Base-by-base conservation (phyloP, 108 stramenopile species). In the Asterionellopsis glacialis region DNA sequence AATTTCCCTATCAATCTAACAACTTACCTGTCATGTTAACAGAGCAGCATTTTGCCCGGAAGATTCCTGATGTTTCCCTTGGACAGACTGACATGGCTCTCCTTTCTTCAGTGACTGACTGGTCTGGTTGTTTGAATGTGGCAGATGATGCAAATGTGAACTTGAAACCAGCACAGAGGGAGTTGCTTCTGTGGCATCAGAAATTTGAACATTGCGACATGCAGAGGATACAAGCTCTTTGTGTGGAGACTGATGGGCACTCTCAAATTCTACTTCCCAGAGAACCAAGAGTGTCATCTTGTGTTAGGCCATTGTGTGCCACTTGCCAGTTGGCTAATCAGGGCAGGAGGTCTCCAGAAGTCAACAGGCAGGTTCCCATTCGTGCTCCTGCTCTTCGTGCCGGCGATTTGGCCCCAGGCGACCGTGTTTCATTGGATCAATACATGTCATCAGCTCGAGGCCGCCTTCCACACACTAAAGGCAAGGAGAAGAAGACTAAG, bases 401-500 rank as follows among this genome's bases (percentile, higher is more conserved):
- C 0, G 50, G 56, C 24, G 38, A n/a, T 0, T 24, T 65, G 0
- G 2, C 0, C 5, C 77, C 77, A 0, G 84, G 84, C 0, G 67
- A 78, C 0, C 40, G 61, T 13, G 55, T 85, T 0, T 67, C 65
- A 3, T 47, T 62, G 22, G 84, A 85, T 55, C 72, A 81, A 0
- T 78, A 62, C 38, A 26, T 45, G 0, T 78, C 65, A 11, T 22
- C 58, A 0, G n/a, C 57, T 1, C 58, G 23, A 11, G 84, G 84
- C 0, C 64, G 84, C 1, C 77, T 70, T 0, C 33, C 24, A 7
- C 5, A 61, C 24, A 53, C 68, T 0, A 57, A 48, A 22, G 83
- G 83, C n/a, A 56, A 64, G 26, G 72, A 69, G 39, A 50, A 47
- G 0, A 3, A 44, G n/a, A 50, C 33, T n/a, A 40, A 63, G 28